Conservation (phyloP, 1,284 basidiomycete species). For the Inonotus obliquus region DNA sequence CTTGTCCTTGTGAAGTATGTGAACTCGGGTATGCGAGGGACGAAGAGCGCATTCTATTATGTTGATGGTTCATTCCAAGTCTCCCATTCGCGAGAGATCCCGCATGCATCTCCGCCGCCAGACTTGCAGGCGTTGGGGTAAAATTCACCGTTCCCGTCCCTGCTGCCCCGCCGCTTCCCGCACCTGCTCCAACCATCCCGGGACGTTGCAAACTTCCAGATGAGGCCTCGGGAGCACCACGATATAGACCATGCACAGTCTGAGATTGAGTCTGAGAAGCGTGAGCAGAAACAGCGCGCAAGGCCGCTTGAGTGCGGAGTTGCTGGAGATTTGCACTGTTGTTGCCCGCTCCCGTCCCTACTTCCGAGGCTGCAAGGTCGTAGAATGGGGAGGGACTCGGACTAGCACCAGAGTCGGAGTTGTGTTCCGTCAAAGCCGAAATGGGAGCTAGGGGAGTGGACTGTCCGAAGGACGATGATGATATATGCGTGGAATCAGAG, state of each 20-base stretch:
- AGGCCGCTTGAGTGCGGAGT: slow-evolving; percentile 5
- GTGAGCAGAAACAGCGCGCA: slow-evolving; percentile 6
- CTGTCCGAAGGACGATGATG: not conserved
- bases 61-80: not conserved
- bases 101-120: slow-evolving; percentile 16
- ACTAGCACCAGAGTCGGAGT: not conserved
- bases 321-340: not conserved
- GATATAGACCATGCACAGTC: not conserved
- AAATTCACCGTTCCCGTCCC: not conserved
- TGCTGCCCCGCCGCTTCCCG: not conserved
- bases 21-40: not conserved
- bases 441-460: too few relatives aligned
- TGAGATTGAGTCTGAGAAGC: not conserved
- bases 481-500: not conserved
- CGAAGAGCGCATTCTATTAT: not conserved
- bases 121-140: slow-evolving; percentile 14
- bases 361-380: not conserved
- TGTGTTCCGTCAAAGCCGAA: not conserved
- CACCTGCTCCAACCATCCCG: not conserved
- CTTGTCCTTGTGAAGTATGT: not conserved
- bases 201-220: not conserved
- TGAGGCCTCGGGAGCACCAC: not conserved
- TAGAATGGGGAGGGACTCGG: not conserved
- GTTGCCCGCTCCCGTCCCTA: not conserved
- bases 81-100: not conserved